Base-by-base conservation (phyloP, 2,329 filamentous ascomycete genomes). In the Plenodomus lindquistii region DNA sequence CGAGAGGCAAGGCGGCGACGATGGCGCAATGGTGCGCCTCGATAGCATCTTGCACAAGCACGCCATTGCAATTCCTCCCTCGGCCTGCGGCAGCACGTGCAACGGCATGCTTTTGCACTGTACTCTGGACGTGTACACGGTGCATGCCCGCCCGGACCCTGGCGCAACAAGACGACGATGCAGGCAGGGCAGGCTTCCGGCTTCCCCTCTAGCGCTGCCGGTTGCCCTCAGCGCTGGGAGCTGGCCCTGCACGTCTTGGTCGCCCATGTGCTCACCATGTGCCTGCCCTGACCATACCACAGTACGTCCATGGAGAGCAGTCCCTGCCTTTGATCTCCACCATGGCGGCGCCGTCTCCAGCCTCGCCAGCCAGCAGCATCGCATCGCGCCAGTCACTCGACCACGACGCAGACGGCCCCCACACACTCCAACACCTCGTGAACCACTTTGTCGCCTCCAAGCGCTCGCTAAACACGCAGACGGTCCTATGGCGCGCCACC, bases 391-490 rank as follows among this genome's bases (percentile, higher is more conserved):
- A 39, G 7, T 65, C 64, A 4, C 37, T 59, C 37, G 54, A 65
- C 37, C 57, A 63, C 22, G 56, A 53, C 22, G 48, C 60, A 48
- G 64, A 73, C 41, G 71, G 71, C 40, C 65, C 72, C 22, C 74
- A 75, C 24, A 71, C 72, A 19, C 82, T 96, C 65, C 90, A 96
- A 61, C 85, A 84, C 19, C 84, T 97, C 37, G 89, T 97, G 46
- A 83, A 85, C 44, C 86, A 96, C 73, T 86, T 97, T 29, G 84
- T 97, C 35, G 86, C 88, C 22, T 89, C 93, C 8, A 97, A 97
- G 70, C 85, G 90, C 37, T 92, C 92, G 1, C 81, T 97, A 4
- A 89, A 88, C 15, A 91, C 91, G 10, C 91, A 95, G 70, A 84
- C 81, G 36, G 85, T 89, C 51, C 90, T 97, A 42, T 86, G 89